phyloP scores from a whole-genome alignment of 768 basidiomycete genomes.

The Lyophyllum atratum region DNA sequence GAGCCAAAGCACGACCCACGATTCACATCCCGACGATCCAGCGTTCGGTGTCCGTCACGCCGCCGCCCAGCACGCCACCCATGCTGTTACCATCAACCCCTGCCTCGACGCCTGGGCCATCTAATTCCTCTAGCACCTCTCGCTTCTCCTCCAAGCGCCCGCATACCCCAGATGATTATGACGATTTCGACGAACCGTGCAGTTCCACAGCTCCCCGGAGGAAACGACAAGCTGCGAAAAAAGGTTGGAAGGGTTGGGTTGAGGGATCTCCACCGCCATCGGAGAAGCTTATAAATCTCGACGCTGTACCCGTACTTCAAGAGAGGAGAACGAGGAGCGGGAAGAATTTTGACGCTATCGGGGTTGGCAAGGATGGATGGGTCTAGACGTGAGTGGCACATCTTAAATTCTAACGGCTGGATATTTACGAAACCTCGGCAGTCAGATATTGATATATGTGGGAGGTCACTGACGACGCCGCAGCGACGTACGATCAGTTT shows the following conservation, averaged over 20 bases:
- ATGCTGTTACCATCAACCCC: constrained; percentile 54
- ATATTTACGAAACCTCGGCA: constrained; percentile 42
- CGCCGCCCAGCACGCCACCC: constrained; percentile 58
- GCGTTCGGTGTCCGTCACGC: constrained; percentile 74
- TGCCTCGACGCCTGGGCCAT: constrained; percentile 74
- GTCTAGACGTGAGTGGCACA: constrained; percentile 55
- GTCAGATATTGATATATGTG: constrained; percentile 16
- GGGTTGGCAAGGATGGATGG: constrained; percentile 78
- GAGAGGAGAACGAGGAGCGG: constrained; percentile 83
- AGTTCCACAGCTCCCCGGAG: constrained; percentile 39
- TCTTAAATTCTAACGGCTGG: constrained; percentile 46
- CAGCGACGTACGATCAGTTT: constrained; percentile 3
- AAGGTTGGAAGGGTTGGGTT: constrained; percentile 92
- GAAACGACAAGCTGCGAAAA: constrained; percentile 68
- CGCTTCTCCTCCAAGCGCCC: constrained; percentile 81
- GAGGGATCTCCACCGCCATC: constrained; percentile 83
- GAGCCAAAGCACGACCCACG: constrained; percentile 54
- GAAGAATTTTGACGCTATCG: constrained; percentile 82
- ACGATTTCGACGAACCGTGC: constrained; percentile 31
- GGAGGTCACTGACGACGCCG: constrained; percentile 25
- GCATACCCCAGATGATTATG: constrained; percentile 69
- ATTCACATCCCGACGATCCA: constrained; percentile 73
- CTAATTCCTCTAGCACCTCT: constrained; percentile 71
- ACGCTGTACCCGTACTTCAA: constrained; percentile 66
- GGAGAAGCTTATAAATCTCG: constrained; percentile 80